These are phyloP conservation scores for Suillus lakei DNA, from an alignment of 768 basidiomycete species.

Conservation along the genomic window DNA sequence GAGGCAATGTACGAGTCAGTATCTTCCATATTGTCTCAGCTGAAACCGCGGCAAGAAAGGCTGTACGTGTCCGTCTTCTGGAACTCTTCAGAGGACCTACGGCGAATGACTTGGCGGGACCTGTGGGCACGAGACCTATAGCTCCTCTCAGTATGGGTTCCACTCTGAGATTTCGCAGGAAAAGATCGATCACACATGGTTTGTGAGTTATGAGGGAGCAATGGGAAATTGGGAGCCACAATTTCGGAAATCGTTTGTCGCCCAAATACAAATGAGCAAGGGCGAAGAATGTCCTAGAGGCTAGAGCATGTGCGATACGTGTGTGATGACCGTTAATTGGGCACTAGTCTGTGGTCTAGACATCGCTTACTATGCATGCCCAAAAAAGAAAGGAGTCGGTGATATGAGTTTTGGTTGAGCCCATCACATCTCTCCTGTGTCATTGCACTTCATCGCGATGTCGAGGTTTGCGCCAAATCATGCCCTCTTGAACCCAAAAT, in stretches of 20 bases:
- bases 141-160: neutral
- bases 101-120: neutral
- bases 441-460: conserved; percentile 22
- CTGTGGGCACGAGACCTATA: neutral
- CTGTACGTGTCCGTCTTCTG: neutral
- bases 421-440: conserved; percentile 1
- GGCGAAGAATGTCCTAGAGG: neutral
- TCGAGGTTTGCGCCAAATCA: conserved; percentile 50
- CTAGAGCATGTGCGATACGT: neutral
- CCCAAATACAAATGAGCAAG: neutral
- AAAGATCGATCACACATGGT: no score
- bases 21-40: neutral
- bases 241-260: neutral
- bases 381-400: neutral
- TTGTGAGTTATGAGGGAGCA: neutral
- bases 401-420: no score
- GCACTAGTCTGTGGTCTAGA: neutral
- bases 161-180: no score
- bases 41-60: neutral
- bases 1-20: neutral
- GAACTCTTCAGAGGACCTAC: neutral
- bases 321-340: neutral
- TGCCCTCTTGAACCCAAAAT: conserved; percentile 75
- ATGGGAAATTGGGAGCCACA: neutral
- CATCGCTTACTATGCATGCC: neutral